Evolutionary conservation across 495 filamentous ascomycete genomes (phyloP).

Genomic region (Barbatosphaeria neglecta): DNA sequence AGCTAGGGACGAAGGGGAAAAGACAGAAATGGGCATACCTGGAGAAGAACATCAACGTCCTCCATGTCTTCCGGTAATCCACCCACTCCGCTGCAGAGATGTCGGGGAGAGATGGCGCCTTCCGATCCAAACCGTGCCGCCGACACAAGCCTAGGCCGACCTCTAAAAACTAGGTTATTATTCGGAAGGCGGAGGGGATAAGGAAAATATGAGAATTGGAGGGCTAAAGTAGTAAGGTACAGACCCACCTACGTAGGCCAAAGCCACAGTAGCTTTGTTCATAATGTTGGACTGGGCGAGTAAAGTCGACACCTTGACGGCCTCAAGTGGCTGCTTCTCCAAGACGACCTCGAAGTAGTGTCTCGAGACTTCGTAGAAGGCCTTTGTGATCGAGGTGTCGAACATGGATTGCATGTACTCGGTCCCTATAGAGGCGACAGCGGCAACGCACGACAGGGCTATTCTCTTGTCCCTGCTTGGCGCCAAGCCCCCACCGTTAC

Average conservation of each 20-base stretch:
- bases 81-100: conserved; percentile 3
- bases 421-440: conserved; percentile 13
- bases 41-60: conserved; percentile 16
- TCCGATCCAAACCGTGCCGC: conserved; percentile 5
- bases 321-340: conserved; percentile 13
- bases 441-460: conserved; percentile 12
- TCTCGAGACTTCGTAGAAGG: conserved; percentile 12
- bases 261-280: conserved; percentile 14
- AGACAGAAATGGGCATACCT: conserved; percentile 9
- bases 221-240: no score
- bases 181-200: neutral
- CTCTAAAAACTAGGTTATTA: conserved; percentile 5
- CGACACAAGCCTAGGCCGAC: conserved; percentile 13
- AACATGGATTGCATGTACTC: conserved; percentile 14
- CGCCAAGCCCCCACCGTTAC: neutral
- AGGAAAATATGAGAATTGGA: neutral
- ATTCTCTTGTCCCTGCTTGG: conserved; percentile 2
- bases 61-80: conserved; percentile 16
- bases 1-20: neutral
- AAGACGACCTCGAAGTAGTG: conserved; percentile 11
- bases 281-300: conserved; percentile 20
- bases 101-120: neutral
- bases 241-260: conserved; percentile 14
- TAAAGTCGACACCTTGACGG: conserved; percentile 20
- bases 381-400: conserved; percentile 4